A percentile compares a stretch with the other conserved stretches of the same genome.
Conservation (phyloP, 1,284 basidiomycete species). For the Heterobasidion parviporum region DNA sequence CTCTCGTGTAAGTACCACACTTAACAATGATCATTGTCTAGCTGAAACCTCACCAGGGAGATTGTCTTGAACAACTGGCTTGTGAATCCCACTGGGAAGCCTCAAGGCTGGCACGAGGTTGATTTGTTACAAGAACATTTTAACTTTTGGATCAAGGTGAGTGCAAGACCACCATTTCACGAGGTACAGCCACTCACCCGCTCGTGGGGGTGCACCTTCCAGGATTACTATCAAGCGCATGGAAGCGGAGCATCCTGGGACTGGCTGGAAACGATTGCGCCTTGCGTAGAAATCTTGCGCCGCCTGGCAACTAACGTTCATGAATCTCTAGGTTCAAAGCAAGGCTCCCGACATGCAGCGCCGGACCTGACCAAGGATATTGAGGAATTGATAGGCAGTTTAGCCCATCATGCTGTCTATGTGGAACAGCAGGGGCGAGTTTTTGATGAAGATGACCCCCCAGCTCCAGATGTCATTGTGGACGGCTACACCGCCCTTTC, state of each 20-base stretch:
- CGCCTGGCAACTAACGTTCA: not conserved
- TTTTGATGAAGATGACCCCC: not conserved
- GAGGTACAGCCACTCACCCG: not conserved
- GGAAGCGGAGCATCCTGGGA: conserved; percentile 11
- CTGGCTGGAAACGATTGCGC: not conserved
- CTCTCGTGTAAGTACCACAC: conserved; percentile 8
- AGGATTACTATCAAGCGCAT: conserved; percentile 23
- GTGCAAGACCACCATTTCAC: not conserved
- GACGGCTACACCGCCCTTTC: not conserved
- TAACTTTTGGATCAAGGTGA: conserved; percentile 29
- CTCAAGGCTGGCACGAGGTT: conserved; percentile 22
- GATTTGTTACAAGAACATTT: conserved; percentile 35
- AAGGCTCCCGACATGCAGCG: not conserved
- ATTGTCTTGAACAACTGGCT: conserved; percentile 31
- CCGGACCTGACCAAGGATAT: not conserved
- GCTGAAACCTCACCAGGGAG: conserved; percentile 10
- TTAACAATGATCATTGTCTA: not conserved
- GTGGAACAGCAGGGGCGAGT: not conserved
- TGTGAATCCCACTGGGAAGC: conserved; percentile 27
- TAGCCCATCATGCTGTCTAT: not conserved
- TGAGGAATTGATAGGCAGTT: not conserved
- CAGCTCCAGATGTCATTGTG: not conserved
- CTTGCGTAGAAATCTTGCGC: not conserved
- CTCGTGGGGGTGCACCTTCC: not conserved
- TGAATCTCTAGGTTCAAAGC: not conserved